Conservation (phyloP, 768 basidiomycete genomes). For the Lactarius tabidus region DNA sequence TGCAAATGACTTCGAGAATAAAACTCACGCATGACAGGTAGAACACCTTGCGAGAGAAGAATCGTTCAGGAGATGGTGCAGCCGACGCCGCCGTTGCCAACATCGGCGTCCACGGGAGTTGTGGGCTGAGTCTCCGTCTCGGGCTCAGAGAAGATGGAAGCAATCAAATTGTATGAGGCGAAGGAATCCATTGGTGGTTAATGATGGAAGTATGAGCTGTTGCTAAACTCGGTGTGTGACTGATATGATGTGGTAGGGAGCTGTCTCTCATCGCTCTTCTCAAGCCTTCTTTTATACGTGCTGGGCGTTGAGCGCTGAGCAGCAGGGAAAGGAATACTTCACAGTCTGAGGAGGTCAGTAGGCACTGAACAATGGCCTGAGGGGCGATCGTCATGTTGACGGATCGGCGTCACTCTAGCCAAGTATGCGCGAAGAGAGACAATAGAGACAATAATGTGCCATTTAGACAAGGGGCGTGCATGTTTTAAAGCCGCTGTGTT, state of each 20-base stretch:
- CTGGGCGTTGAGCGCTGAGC: neutral
- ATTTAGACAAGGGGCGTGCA: no score
- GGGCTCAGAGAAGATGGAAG: slow-evolving; percentile 1
- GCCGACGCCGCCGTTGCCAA: no score
- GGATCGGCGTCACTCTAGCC: no score
- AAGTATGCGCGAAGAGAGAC: no score
- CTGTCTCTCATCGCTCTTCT: no score
- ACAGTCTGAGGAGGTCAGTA: no score
- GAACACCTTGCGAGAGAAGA: neutral
- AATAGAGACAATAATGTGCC: no score
- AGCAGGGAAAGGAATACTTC: neutral
- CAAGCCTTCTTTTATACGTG: neutral
- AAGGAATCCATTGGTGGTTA: neutral
- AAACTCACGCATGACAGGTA: neutral
- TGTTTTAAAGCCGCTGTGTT: no score
- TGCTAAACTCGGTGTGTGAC: neutral
- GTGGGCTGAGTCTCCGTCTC: neutral
- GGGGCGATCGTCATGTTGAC: no score
- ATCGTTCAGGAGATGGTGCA: neutral
- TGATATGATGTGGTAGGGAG: neutral
- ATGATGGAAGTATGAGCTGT: neutral
- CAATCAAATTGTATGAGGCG: neutral
- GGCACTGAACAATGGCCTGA: no score
- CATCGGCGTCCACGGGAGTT: slow-evolving; percentile 2
- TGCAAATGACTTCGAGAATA: neutral